phyloP scores from a whole-genome alignment of 2,329 filamentous ascomycete genomes.

The Gyromitra esculenta region DNA sequence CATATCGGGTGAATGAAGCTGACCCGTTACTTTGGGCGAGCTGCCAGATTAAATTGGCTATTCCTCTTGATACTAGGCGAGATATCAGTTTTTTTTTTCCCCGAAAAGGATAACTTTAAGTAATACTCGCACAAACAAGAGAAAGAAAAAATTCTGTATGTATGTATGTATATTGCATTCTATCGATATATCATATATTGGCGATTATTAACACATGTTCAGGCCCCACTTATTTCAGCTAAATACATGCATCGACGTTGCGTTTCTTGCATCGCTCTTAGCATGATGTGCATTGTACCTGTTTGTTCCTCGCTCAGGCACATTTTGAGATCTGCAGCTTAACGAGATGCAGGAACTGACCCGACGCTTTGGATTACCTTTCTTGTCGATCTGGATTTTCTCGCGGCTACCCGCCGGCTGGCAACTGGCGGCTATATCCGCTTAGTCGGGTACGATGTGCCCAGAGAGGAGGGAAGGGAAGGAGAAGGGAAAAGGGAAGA shows the following conservation, averaged over 20 bases:
- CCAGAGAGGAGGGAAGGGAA: not conserved
- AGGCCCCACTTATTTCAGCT: not conserved
- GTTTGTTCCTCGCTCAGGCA: not conserved
- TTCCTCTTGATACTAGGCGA: not conserved
- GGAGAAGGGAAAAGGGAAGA: not conserved
- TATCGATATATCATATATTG: not conserved
- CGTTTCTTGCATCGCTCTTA: not conserved
- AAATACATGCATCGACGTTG: not conserved
- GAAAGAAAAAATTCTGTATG: too few species aligned
- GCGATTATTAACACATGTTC: not conserved
- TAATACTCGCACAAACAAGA: not conserved
- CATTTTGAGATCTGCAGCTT: slow-evolving; percentile 5
- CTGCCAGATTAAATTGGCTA: not conserved
- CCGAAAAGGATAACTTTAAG: not conserved
- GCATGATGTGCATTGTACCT: not conserved
- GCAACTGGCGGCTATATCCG: slow-evolving; percentile 3
- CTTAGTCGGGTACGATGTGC: not conserved
- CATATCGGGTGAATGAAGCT: slow-evolving; percentile 17
- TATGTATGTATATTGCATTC: not conserved
- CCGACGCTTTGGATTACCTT: slow-evolving; percentile 34
- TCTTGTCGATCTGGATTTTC: slow-evolving; percentile 12
- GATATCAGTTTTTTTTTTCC: too few species aligned
- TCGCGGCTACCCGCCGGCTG: slow-evolving; percentile 13
- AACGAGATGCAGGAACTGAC: slow-evolving; percentile 28
- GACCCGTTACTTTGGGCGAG: slow-evolving; percentile 10